Evolutionary conservation across 208 protist species (phyloP).

Genomic region (Crithidia acanthocephali): DNA sequence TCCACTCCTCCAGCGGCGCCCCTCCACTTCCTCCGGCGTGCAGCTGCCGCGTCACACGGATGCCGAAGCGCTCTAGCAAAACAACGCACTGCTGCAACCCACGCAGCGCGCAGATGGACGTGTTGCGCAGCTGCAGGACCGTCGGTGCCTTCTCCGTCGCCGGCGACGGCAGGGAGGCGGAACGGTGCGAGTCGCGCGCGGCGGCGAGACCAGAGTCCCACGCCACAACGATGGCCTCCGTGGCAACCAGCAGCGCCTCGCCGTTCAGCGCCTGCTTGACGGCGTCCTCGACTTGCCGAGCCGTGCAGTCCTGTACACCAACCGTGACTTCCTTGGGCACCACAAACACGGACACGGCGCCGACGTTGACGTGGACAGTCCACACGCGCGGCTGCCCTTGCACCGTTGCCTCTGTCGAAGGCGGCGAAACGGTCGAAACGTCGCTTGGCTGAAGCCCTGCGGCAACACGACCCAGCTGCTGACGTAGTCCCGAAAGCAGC

Average conservation of each 20-base stretch:
- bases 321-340: slow-evolving; percentile 8
- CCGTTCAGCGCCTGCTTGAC: slow-evolving; percentile 4
- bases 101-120: slow-evolving; percentile 21
- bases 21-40: background rate
- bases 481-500: slow-evolving; percentile 9
- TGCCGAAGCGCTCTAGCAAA: slow-evolving; percentile 21
- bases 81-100: slow-evolving; percentile 8
- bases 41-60: slow-evolving; percentile 12
- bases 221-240: slow-evolving; percentile 5
- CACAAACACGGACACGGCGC: slow-evolving; percentile 21
- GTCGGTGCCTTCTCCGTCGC: slow-evolving; percentile 2
- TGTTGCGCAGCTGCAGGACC: slow-evolving; percentile 26
- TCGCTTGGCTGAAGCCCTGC: background rate
- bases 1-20: slow-evolving; percentile 27
- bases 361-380: slow-evolving; percentile 8
- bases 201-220: slow-evolving; percentile 22
- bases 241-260: slow-evolving; percentile 16
- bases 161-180: too few relatives aligned
- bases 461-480: background rate
- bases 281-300: slow-evolving; percentile 9
- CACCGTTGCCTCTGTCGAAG: background rate
- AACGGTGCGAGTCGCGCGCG: background rate
- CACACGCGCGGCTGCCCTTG: background rate
- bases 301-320: background rate
- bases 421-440: background rate